Evolutionary conservation across 805 yeast genomes (phyloP).

Genomic region (Kodamaea hsintzibuensis): DNA sequence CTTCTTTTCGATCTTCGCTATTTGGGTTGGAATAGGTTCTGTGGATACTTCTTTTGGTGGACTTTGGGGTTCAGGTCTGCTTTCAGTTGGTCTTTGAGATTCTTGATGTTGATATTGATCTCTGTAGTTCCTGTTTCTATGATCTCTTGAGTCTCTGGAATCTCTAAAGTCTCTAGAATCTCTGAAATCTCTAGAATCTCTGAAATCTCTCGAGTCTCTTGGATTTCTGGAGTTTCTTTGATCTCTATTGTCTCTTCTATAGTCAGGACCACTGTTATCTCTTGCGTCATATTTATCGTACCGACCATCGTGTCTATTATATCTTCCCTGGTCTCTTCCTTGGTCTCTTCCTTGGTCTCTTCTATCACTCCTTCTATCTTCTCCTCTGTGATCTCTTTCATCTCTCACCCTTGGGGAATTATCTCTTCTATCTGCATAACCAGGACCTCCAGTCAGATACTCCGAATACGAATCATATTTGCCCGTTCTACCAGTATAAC

Average conservation of each 20-base stretch:
- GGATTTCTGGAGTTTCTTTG: conserved; percentile 14
- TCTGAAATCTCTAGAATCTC: conserved; percentile 16
- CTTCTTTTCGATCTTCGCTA: conserved; percentile 24
- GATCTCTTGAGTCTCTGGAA: conserved; percentile 14
- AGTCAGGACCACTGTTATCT: background rate
- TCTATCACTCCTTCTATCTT: conserved; percentile 6
- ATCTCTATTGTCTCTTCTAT: conserved; percentile 20
- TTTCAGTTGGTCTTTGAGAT: conserved; percentile 17
- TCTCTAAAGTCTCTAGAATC: conserved; percentile 15
- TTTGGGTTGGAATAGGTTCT: conserved; percentile 11
- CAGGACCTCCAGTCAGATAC: background rate
- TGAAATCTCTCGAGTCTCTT: conserved; percentile 16
- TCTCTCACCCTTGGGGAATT: conserved; percentile 8
- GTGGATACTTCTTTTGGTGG: background rate
- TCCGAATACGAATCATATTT: background rate
- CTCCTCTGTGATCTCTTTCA: conserved; percentile 9
- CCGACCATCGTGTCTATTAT: conserved; percentile 6
- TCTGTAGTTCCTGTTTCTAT: conserved; percentile 9
- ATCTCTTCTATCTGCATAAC: background rate
- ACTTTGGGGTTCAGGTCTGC: conserved; percentile 19
- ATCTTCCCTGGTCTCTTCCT: conserved; percentile 1
- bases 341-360: conserved; percentile 6
- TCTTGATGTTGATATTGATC: conserved; percentile 4
- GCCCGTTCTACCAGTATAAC: background rate
- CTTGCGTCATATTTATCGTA: conserved; percentile 9